These are phyloP conservation scores for Plasmodium cynomolgi DNA, from an alignment of 169 alveolate genomes.

Conservation along the genomic window DNA sequence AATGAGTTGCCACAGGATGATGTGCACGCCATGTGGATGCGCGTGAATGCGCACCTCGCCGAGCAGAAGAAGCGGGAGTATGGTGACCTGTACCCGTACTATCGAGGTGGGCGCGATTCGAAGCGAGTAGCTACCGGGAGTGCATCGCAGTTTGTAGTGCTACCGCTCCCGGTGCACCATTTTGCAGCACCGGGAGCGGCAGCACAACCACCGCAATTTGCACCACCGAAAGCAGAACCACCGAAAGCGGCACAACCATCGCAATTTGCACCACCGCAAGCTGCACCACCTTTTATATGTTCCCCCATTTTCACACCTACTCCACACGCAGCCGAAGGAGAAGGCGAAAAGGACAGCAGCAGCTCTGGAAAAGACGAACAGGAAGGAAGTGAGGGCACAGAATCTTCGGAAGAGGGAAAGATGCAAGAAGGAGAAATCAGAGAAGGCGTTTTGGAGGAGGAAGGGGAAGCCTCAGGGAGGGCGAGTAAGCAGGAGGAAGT, in stretches of 20 bases:
- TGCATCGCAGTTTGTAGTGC: not conserved
- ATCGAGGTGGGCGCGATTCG: conserved; percentile 11
- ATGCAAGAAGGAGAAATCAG: not conserved
- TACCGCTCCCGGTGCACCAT: not conserved
- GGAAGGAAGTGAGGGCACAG: conserved; percentile 1
- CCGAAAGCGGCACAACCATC: no score
- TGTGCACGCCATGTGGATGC: conserved; percentile 91
- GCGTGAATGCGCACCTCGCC: conserved; percentile 88
- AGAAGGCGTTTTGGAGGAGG: not conserved
- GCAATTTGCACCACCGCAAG: no score
- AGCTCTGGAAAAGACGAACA: not conserved
- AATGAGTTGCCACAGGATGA: conserved; percentile 90
- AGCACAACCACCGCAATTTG: no score
- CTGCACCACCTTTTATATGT: not conserved
- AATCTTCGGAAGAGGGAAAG: conserved; percentile 11
- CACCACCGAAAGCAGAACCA: no score
- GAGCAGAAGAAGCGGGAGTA: conserved; percentile 77
- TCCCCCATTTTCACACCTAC: not conserved
- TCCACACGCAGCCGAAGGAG: not conserved
- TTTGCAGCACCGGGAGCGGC: not conserved
- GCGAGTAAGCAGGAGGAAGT: not conserved
- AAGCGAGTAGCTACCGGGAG: not conserved
- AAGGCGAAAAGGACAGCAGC: not conserved
- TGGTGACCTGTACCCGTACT: conserved; percentile 54
- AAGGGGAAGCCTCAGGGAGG: not conserved